Base-by-base conservation (phyloP, 371 early-diverging fungal genomes). In the Quaeritorhiza haematococci region DNA sequence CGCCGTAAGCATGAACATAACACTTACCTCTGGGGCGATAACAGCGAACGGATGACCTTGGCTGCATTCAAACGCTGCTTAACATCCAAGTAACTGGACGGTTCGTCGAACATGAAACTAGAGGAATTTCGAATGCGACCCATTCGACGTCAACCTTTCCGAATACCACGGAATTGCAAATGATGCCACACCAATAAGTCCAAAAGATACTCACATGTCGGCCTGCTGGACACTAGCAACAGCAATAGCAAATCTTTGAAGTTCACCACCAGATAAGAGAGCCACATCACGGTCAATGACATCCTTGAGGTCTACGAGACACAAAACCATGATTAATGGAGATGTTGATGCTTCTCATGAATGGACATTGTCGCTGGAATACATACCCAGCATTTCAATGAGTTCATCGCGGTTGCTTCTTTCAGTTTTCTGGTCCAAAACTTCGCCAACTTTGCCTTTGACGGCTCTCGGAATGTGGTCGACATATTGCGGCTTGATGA, bases 91-190 rank as follows among this genome's bases (percentile, higher is more conserved):
- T 96, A 99, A 50, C 91, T 91, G 28, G 98, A 96, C 52, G 99
- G 99, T 77, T 99, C 99, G 73, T 99, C 99, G 75, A 98, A 98
- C 93, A 99, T 98, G 78, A 96, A 98, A 44, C 87, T 87, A 68
- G n/a, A 59, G 26, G 48, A 59, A 45, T 15, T 5, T 21, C 23
- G 3, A 8, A 69, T 27, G 5, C 15, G 21, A 29, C 29, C 38
- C 48, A 29, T 38, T 41, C 19, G 34, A 28, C 4, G 29, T 48
- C 38, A 28, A 47, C 5, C 5, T 23, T 26, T 10, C n/a, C n/a
- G n/a, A n/a, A n/a, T n/a, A n/a, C n/a, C n/a, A n/a, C n/a, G n/a
- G n/a, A n/a, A n/a, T 13, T 42, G 28, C 17, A 30, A 24, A 41
- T 15, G 29, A 8, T 29, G 5, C 28, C 4, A 38, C 3, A 3